Evolutionary conservation across 2,329 filamentous ascomycete genomes (phyloP).

Genomic region (Dothiorella sarmentorum): DNA sequence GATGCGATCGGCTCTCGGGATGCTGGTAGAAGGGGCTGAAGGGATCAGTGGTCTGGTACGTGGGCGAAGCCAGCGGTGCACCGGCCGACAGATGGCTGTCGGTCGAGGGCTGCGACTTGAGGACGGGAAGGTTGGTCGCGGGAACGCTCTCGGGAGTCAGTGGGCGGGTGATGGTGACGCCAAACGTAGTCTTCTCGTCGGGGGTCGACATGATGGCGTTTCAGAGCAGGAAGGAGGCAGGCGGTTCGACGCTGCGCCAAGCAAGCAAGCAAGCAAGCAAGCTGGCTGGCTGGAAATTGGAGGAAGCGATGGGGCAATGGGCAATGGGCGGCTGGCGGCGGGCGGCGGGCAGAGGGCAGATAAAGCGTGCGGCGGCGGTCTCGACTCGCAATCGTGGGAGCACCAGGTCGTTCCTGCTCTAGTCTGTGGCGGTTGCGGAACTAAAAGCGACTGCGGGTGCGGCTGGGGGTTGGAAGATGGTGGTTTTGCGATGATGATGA

Average conservation of each 20-base stretch:
- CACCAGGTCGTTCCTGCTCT: not conserved
- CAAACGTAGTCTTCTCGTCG: constrained; percentile 18
- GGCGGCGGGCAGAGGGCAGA: not conserved
- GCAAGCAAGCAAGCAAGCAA: too few species aligned
- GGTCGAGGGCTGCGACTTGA: constrained; percentile 10
- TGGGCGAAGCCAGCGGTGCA: not conserved
- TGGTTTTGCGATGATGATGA: too few species aligned
- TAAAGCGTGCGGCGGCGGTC: not conserved
- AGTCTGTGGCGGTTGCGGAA: not conserved
- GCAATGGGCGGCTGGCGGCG: not conserved
- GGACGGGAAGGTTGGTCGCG: not conserved
- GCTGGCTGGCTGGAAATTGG: not conserved
- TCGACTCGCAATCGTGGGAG: not conserved
- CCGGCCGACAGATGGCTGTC: constrained; percentile 5
- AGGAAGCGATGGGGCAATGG: not conserved
- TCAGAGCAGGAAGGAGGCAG: not conserved
- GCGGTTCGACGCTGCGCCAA: too few species aligned
- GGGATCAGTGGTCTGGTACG: constrained; percentile 36
- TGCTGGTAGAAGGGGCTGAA: constrained; percentile 49
- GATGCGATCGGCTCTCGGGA: constrained; percentile 30
- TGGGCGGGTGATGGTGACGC: constrained; percentile 17
- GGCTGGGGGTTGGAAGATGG: not conserved
- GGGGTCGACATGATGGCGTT: constrained; percentile 8
- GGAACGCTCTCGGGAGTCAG: constrained; percentile 9
- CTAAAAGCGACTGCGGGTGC: not conserved